Evolutionary conservation across 768 basidiomycete genomes (phyloP).

Genomic region (Boletales sp.): DNA sequence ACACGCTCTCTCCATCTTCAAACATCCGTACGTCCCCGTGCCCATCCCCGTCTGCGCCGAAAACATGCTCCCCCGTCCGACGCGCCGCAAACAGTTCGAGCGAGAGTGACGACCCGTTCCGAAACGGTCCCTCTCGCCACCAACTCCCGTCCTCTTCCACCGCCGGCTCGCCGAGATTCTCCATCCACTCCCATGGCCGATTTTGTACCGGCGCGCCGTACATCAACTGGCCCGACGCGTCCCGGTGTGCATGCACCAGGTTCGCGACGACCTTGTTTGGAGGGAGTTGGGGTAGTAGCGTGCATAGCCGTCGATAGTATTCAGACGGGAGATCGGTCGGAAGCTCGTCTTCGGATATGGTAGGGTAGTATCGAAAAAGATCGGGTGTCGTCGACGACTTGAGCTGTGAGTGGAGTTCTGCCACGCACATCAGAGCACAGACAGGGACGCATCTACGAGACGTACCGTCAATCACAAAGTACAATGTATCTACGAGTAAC

Average conservation of each 20-base stretch:
- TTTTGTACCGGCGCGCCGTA: constrained; percentile 57
- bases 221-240: constrained; percentile 48
- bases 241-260: constrained; percentile 57
- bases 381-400: constrained; percentile 48
- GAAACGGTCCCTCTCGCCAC: constrained; percentile 45
- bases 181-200: constrained; percentile 86
- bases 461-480: constrained; percentile 72
- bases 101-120: constrained; percentile 68
- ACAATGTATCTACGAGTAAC: constrained; percentile 68
- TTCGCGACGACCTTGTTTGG: constrained; percentile 49
- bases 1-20: constrained; percentile 69
- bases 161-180: constrained; percentile 55
- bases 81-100: constrained; percentile 68
- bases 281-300: constrained; percentile 56
- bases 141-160: constrained; percentile 42
- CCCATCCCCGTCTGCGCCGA: constrained; percentile 26
- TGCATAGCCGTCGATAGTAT: constrained; percentile 53
- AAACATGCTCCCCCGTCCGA: constrained; percentile 57
- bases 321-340: constrained; percentile 53
- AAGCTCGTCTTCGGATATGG: constrained; percentile 45
- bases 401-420: constrained; percentile 61
- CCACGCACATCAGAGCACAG: neutral
- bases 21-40: constrained; percentile 49
- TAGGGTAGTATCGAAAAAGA: constrained; percentile 64
- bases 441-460: neutral